Evolutionary conservation across 768 basidiomycete species (phyloP), one percentile per base, ranked within the genome.

Genomic region (Suillus spraguei): DNA sequence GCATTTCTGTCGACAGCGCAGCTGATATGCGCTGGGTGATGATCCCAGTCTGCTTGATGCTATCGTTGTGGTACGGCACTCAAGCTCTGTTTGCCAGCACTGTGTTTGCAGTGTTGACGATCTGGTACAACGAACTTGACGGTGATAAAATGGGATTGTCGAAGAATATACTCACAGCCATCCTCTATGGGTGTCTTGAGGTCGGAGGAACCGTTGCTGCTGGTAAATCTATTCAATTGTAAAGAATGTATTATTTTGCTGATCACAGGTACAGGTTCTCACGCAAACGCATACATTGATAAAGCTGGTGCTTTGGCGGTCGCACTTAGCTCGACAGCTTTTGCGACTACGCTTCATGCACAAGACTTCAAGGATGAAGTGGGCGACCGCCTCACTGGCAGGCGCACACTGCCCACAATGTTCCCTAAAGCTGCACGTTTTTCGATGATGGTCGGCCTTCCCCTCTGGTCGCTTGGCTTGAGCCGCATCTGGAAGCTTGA

Each of bases 281-380:
- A 5, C 60, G 28, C 28, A 28, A 54, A 4, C 63, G 78, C 24
- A 76, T 74, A 35, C 63, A 39, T 58, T 10, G 56, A 58, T 20
- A 2, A 70, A 7, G 74, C 73, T 0, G 75, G 70, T 4, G 65
- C 67, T 44, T 64, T 76, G 5, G 75, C 82, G 0, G 65, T 79
- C 39, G 70, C 71, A 49, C 63, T 80, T 54, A 81, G 78, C 32
- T 71, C 76, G 9, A 72, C 73, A 0, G 76, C 82, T 17, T 75
- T 83, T 41, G 68, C 78, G 2, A 82, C 82, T 0, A 84, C 82
- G 4, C 79, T 83, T 13, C 82, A 83, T 24, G 77, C 80, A 3
- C 81, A 83, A 68, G 83, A 84, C 62, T 84, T 81, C 63, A 74
- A 79, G 35, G 83, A 84, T 60, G 67, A 77, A 16, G 71, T 73